Evolutionary conservation across 352 stramenopile genomes (phyloP), one percentile per base, ranked within the genome.

Genomic region (Globisporangium viniferum): DNA sequence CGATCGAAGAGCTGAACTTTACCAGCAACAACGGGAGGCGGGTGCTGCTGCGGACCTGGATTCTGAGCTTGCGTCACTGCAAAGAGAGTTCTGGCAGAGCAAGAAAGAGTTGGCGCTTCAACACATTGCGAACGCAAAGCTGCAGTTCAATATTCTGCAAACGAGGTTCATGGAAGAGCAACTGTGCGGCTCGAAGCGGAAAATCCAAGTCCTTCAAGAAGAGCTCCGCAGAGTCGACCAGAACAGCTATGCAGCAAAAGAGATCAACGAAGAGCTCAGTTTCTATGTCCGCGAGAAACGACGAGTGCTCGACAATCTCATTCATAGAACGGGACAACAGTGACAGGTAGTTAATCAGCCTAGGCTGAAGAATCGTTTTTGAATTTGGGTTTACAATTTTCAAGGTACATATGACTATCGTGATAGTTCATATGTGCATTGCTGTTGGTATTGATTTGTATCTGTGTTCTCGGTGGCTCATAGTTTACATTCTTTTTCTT

Each of bases 131-230:
- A 75, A 65, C 55, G 65, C 70, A 20, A 68, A 62, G 49, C 61
- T 75, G n/a, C 70, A 75, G 49, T 69, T 70, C 54, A 44, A 35
- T 3, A 70, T 75, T 29, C 24, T 72, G 46, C 65, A 72, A 31
- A 66, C 66, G 14, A 35, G n/a, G 44, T 72, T 72, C 31, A 29
- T 62, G 31, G 70, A 75, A 54, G 55, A 72, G n/a, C 70, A 67
- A 14, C 48, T 75, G 8, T 54, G 59, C 27, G 70, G 70, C 2
- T 69, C 70, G 10, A 75, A 75, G 39, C 70, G 70, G 36, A 71
- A 71, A 44, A 70, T 72, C 39, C 64, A 72, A 36, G 60, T 36
- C 48, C 57, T 75, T 14, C 70, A 68, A 36, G 29, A 63, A 36
- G 70, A 75, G 24, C 66, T 73, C 3, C 31, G 33, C n/a, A 57